Base-by-base conservation (phyloP, 148 eudicot species). In the Fagopyrum homotropicum region DNA sequence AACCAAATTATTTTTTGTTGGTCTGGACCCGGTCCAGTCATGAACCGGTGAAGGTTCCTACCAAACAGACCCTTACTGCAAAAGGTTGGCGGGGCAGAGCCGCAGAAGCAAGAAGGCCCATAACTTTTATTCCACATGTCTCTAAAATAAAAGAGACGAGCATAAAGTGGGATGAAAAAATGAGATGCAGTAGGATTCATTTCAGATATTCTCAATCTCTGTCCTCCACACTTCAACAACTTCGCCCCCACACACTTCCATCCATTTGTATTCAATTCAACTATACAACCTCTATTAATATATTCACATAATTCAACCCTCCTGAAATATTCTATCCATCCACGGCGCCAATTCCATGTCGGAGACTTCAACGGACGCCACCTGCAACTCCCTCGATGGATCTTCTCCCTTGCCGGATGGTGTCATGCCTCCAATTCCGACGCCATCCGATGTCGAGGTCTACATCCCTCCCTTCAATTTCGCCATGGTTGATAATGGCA, bases 401-500 rank as follows among this genome's bases (percentile, higher is more conserved):
- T 66, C 47, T 14, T 43, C 45, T 8, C 30, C 46, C 46, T 40
- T 43, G n/a, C 46, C 46, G 46, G 71, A 66, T n/a, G 71, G 43
- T 40, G 47, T 35, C 71, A 66, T 15, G 44, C 4, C 69, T 29
- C 16, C 69, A 26, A 43, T 40, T 66, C 46, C 19, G 71, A 66
- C 35, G 71, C 46, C 45, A 16, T 30, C 16, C 43, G 29, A 7
- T 55, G 81, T 68, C 0, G 82, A 79, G 7, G 59, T 75, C 4
- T 59, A 55, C 15, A 79, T 81, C 3, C 86, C 88, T 69, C 88
- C 86, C n/a, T 81, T 79, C 63, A 85, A 85, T 72, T 85, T 85
- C 74, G 69, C 88, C 0, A 81, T 83, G 86, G 88, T 83, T 6
- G 88, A 85, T 69, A 79, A 81, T 56, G 86, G 88, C 75, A 76